Evolutionary conservation across 768 basidiomycete genomes (phyloP), one percentile per base, ranked within the genome.

Genomic region (Kwoniella mangroviensis): DNA sequence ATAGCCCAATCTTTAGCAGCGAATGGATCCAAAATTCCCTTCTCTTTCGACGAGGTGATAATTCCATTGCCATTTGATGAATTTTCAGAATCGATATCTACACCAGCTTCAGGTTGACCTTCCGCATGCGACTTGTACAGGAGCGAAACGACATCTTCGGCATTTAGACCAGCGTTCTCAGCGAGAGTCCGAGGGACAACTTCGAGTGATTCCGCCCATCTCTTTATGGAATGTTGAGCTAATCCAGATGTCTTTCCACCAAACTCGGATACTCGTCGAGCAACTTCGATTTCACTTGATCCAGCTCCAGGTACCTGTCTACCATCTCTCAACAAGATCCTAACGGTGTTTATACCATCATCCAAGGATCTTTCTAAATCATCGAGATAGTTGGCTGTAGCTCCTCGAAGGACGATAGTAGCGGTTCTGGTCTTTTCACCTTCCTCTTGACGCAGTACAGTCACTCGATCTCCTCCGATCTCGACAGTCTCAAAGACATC

Each of bases 391-490:
- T 98, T 98, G 59, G 92, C 88, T 0, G 97, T 99, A 41, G 97
- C 96, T 0, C 97, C 97, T 15, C 97, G 89, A 53, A 99, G 85
- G 21, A 99, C 93, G 83, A 99, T 92, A 17, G 96, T 99, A 34
- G 97, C 91, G 51, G 93, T 98, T 49, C 89, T 86, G 7, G 92
- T 92, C 83, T 89, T 91, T 81, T 95, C 93, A 4, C 86, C 86
- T 15, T 93, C 90, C 34, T 89, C 91, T 81, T 99, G 97, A 17
- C 97, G 87, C 68, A 99, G 88, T 0, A 99, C 97, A 0, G 95
- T 98, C 60, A 98, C 97, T 67, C 96, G 90, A 85, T 99, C 97
- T 5, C 97, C 96, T 54, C 97, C 97, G 76, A 99, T 91, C 83
- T 99, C 97, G 68, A 90, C 89, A 28, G 92, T 93, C 86, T 99